Evolutionary conservation across 2,329 filamentous ascomycete species (phyloP), one percentile per base, ranked within the genome.

Genomic region (Fusarium praegraminearum): DNA sequence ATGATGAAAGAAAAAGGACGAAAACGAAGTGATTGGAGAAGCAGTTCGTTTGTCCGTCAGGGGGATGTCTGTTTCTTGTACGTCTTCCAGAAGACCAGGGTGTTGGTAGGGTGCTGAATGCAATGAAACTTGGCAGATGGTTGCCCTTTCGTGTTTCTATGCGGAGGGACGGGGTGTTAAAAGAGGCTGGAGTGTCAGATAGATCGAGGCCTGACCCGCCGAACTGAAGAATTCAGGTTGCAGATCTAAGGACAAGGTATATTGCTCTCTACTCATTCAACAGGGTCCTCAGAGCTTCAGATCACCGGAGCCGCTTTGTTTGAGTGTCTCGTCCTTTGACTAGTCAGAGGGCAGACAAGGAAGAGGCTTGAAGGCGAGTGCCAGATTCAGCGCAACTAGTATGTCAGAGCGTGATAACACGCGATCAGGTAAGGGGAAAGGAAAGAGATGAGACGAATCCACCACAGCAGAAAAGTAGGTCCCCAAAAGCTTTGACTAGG

Each of bases 361-460:
- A 60, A 58, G 51, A 51, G 52, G 36, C 35, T 50, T 41, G 65
- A 61, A 69, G 59, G 57, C 47, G 62, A 69, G 63, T 45, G 40
- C 36, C 54, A 41, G 54, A 62, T 71, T 61, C 59, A 65, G 58
- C 53, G 54, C 53, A 50, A 50, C 61, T 43, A 56, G 51, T 51
- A 69, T 60, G 65, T 56, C 57, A 52, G 58, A 56, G 58, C 56
- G 70, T 61, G 60, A 47, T 57, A 51, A 63, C 67, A 68, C 65
- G 56, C 50, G 59, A 65, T 62, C 61, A 70, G 59, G 57, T 61
- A 67, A 56, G 54, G 62, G 49, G 65, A 66, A 70, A 66, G 59
- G 63, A 54, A 71, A 69, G 64, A 75, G 71, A 75, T 73, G 71
- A 73, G 73, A 75, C 71, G 73, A 75, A 73, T 75, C 73, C 67